Conservation (phyloP, 805 yeast species). For the Starmerella gropengiesseri region DNA sequence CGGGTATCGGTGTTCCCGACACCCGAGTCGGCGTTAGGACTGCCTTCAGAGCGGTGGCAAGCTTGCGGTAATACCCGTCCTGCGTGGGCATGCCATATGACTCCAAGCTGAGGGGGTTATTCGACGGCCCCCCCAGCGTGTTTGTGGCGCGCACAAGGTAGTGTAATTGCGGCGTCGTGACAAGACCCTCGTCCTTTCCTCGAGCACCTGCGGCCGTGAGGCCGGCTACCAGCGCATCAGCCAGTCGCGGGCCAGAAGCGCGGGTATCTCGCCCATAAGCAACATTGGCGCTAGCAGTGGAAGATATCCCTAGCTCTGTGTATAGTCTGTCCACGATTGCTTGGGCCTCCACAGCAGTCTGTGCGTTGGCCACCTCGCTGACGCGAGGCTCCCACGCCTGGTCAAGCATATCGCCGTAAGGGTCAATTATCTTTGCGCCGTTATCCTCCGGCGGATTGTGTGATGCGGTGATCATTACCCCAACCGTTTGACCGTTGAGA, state of each 20-base stretch:
- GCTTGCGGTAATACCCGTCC: constrained; percentile 57
- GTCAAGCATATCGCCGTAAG: constrained; percentile 80
- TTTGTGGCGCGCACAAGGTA: constrained; percentile 67
- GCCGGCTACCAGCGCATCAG: constrained; percentile 51
- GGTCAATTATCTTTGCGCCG: constrained; percentile 90
- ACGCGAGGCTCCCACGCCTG: constrained; percentile 77
- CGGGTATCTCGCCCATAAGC: constrained; percentile 82
- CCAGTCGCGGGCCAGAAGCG: constrained; percentile 63
- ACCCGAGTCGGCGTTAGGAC: constrained; percentile 24
- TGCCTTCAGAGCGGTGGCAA: constrained; percentile 42
- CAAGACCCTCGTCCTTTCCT: constrained; percentile 48
- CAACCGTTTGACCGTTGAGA: constrained; percentile 58
- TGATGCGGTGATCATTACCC: constrained; percentile 95
- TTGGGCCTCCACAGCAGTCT: constrained; percentile 37
- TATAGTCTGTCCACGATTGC: constrained; percentile 34
- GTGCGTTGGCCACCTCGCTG: constrained; percentile 65
- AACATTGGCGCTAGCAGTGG: constrained; percentile 36
- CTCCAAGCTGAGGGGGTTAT: constrained; percentile 25
- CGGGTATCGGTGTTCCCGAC: constrained; percentile 29
- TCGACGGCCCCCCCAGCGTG: constrained; percentile 32
- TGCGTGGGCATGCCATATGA: constrained; percentile 54
- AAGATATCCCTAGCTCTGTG: constrained; percentile 38
- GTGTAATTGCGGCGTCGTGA: constrained; percentile 93
- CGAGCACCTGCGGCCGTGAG: constrained; percentile 39
- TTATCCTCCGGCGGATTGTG: constrained; percentile 89